Conservation (phyloP, 2,329 filamentous ascomycete genomes). For the Ophiostoma quercus region DNA sequence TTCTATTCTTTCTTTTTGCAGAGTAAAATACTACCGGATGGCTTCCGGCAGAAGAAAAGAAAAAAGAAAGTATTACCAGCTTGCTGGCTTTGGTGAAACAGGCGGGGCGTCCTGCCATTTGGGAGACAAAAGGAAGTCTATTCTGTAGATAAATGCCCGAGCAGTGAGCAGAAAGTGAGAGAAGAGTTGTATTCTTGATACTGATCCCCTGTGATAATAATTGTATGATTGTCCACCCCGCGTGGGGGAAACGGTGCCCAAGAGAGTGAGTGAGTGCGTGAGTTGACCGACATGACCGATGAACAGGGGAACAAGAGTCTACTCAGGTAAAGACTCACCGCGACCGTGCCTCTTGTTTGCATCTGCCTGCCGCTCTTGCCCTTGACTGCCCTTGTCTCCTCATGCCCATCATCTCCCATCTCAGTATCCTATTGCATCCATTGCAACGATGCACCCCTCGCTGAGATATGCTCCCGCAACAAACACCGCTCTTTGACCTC, state of each 20-base stretch:
- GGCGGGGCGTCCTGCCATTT: slow-evolving; percentile 2
- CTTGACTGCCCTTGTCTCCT: too few relatives aligned
- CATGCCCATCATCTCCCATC: not conserved
- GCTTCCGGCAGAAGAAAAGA: not conserved
- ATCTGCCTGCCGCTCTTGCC: not conserved
- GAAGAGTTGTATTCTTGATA: not conserved
- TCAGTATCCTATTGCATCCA: not conserved
- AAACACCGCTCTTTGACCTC: not conserved
- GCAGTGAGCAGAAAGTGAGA: not conserved
- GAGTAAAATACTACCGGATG: not conserved
- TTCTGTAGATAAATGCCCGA: too few relatives aligned
- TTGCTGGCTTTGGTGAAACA: not conserved
- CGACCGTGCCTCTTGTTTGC: not conserved
- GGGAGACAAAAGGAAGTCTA: not conserved
- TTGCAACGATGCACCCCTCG: not conserved
- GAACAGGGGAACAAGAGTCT: not conserved
- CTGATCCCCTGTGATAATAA: not conserved
- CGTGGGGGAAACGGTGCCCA: not conserved
- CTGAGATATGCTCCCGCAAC: not conserved
- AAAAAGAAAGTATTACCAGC: not conserved
- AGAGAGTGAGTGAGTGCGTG: not conserved
- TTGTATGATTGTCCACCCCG: not conserved
- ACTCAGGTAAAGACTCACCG: not conserved
- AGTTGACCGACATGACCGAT: too few relatives aligned
- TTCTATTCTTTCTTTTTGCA: too few relatives aligned